Percentiles rank a stretch among this genome's conserved stretches.
Evolutionary conservation across 768 basidiomycete genomes (phyloP).

Genomic region (Mycena sanguinolenta): DNA sequence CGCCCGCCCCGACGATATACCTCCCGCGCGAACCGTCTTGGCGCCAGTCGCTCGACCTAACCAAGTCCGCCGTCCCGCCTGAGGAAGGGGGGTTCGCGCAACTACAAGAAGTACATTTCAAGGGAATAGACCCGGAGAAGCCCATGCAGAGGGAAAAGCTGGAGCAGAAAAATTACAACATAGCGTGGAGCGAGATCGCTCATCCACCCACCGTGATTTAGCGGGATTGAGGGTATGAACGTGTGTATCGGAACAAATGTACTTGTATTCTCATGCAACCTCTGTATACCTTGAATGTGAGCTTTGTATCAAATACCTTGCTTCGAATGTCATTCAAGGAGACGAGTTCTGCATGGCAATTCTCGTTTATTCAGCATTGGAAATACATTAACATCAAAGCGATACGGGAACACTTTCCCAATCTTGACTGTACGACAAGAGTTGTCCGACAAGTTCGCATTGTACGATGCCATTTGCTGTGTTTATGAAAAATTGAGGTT

Average conservation of each 20-base stretch:
- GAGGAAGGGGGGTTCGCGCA: neutral
- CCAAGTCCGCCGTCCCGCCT: slow-evolving; percentile 14
- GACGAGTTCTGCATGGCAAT: too few species aligned
- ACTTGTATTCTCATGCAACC: neutral
- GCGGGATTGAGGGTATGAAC: neutral
- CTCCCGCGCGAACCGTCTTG: slow-evolving; percentile 25
- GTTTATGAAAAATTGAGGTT: too few species aligned
- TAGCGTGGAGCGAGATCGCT: slow-evolving; percentile 21
- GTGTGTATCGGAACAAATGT: neutral
- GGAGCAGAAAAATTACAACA: neutral
- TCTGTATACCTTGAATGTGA: neutral
- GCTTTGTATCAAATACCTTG: neutral
- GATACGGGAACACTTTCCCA: too few species aligned
- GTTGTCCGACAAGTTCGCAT: too few species aligned
- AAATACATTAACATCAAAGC: too few species aligned
- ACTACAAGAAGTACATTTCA: neutral
- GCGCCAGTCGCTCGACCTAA: slow-evolving; percentile 22
- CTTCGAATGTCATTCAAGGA: too few species aligned
- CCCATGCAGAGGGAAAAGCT: neutral
- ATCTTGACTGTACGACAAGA: too few species aligned
- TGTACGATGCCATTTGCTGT: too few species aligned
- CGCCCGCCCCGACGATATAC: neutral
- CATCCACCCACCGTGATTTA: neutral
- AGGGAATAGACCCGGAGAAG: slow-evolving; percentile 2
- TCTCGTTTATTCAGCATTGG: too few species aligned